phyloP scores from a whole-genome alignment of 495 filamentous ascomycete genomes.

The Diplogelasinospora grovesii region DNA sequence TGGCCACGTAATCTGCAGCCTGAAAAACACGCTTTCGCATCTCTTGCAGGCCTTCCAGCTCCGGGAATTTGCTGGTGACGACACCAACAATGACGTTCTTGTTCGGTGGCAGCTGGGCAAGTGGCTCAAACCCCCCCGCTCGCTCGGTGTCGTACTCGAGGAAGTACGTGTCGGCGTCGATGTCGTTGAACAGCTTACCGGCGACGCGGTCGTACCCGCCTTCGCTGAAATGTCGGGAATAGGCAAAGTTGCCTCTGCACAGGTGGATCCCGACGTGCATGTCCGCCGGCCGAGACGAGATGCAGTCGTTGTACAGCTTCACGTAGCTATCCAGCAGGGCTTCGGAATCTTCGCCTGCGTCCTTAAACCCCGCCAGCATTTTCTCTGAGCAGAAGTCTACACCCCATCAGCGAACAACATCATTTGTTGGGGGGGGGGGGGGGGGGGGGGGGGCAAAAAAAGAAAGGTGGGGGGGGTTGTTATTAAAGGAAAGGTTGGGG shows the following conservation, averaged over 20 bases:
- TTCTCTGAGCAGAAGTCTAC: constrained; percentile 70
- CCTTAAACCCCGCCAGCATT: constrained; percentile 54
- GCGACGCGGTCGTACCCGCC: constrained; percentile 73
- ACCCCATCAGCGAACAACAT: too few relatives aligned
- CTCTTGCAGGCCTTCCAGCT: constrained; percentile 60
- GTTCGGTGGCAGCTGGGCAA: constrained; percentile 55
- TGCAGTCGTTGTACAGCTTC: constrained; percentile 62
- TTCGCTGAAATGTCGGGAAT: constrained; percentile 65
- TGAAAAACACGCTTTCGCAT: constrained; percentile 57
- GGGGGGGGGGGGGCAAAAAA: too few relatives aligned
- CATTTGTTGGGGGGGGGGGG: too few relatives aligned
- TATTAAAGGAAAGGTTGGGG: too few relatives aligned
- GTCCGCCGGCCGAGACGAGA: constrained; percentile 50
- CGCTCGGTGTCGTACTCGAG: constrained; percentile 73
- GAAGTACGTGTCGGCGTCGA: constrained; percentile 66
- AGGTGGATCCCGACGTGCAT: constrained; percentile 65
- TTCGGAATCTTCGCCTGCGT: constrained; percentile 45
- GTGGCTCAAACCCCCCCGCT: constrained; percentile 67
- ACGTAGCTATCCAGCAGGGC: constrained; percentile 63
- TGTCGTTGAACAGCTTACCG: constrained; percentile 61
- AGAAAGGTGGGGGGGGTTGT: too few relatives aligned
- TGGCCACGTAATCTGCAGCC: constrained; percentile 59
- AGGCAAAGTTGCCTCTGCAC: constrained; percentile 68
- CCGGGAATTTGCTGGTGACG: constrained; percentile 61
- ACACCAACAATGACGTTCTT: constrained; percentile 70